Conservation (phyloP, 352 stramenopile genomes). For the Pythium coloratum region DNA sequence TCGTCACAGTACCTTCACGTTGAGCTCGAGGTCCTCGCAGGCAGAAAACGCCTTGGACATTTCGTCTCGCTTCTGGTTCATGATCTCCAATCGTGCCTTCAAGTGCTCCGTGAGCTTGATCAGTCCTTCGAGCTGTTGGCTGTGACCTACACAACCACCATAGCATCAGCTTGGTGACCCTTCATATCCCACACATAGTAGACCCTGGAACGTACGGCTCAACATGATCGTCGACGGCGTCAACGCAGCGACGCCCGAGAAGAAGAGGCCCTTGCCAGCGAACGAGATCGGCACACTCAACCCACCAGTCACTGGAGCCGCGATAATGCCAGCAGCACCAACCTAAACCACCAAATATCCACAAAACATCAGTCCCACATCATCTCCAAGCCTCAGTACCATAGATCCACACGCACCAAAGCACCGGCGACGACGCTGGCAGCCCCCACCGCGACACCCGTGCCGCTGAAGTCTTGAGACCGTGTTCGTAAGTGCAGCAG, state of each 20-base stretch:
- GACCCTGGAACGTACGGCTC: constrained; percentile 53
- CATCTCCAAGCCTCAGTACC: neutral
- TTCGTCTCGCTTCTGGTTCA: constrained; percentile 82
- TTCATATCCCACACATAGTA: no score
- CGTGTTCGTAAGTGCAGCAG: constrained; percentile 76
- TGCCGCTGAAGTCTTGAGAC: constrained; percentile 85
- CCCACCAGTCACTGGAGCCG: constrained; percentile 71
- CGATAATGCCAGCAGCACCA: constrained; percentile 69
- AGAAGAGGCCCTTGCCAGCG: constrained; percentile 83
- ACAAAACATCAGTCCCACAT: neutral
- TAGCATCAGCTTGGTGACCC: neutral
- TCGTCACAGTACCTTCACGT: constrained; percentile 56
- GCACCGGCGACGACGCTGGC: constrained; percentile 80
- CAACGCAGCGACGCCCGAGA: constrained; percentile 72
- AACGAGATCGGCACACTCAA: constrained; percentile 84
- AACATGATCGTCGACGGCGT: constrained; percentile 87
- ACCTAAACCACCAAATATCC: constrained; percentile 32
- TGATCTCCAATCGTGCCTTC: constrained; percentile 83
- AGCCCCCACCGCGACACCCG: constrained; percentile 75
- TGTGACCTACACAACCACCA: constrained; percentile 52
- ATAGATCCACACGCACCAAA: constrained; percentile 39
- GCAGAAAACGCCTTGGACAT: constrained; percentile 73
- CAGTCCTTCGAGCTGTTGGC: constrained; percentile 74
- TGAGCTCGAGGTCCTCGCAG: constrained; percentile 70
- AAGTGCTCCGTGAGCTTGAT: constrained; percentile 77